Evolutionary conservation across 345 rosid species (phyloP), one percentile per base, ranked within the genome.

Genomic region (Gossypium australe): DNA sequence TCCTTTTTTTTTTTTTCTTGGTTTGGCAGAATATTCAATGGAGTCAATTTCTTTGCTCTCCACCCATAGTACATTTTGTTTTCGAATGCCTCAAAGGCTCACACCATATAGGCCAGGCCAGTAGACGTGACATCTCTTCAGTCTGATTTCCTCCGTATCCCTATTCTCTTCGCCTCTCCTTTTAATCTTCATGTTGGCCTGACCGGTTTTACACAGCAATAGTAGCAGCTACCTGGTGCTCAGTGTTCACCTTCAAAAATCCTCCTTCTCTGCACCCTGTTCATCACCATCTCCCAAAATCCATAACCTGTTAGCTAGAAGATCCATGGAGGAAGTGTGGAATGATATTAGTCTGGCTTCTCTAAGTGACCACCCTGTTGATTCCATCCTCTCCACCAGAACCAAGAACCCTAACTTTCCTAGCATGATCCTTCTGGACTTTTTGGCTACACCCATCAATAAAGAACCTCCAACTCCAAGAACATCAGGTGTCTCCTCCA

Each of bases 311-410:
- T 14, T 3, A 25, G 8, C 58, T 6, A 38, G 22, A 38, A 41
- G 17, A 61, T 73, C 85, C 67, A 86, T 86, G 85, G 91, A 85
- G 61, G 89, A 87, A n/a, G 82, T 84, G 9, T 84, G 91, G 91
- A 73, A 81, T 60, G 83, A 85, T 18, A 81, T 85, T 45, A 82
- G 51, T 55, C 71, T 83, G 2, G 13, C 80, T 57, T 77, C 74
- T 24, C 77, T 81, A 2, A 74, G 67, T 2, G 79, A 75, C 45
- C 74, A 44, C 20, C 29, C 73, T 66, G 58, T 27, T 61, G 53
- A 2, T 25, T 64, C 49, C 10, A 17, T 14, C 48, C 3, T 25
- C 45, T 27, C 48, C 14, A 11, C 48, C n/a, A 13, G 60, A 47
- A 11, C 38, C 49, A 16, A 49, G 14, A 38, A 49, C 9, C 17